Conservation (phyloP, 108 stramenopile species). For the Thalassiosira profunda region DNA sequence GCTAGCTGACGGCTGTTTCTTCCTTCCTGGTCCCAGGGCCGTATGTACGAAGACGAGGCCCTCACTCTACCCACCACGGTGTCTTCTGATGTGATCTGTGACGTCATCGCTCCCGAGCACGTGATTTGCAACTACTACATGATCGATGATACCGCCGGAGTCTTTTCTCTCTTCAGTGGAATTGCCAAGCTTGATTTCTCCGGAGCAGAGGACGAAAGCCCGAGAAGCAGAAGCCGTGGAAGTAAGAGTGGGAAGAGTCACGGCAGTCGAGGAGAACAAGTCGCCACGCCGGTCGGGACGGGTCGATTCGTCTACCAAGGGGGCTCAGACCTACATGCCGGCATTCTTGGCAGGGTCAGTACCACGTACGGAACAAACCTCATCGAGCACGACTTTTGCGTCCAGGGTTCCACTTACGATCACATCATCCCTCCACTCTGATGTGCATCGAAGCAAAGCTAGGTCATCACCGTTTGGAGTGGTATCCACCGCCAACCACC, state of each 20-base stretch:
- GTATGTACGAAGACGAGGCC: background rate
- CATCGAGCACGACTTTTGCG: constrained; percentile 6
- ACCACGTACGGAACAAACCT: background rate
- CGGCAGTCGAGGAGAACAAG: no score
- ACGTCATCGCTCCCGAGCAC: background rate
- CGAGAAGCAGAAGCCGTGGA: no score
- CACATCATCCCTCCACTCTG: constrained; percentile 7
- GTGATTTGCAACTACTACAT: constrained; percentile 1
- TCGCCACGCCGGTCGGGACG: background rate
- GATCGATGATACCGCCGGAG: constrained; percentile 4
- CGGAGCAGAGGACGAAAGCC: no score
- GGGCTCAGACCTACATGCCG: constrained; percentile 4
- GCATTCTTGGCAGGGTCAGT: constrained; percentile 1
- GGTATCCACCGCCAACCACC: no score
- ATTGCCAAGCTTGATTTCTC: constrained; percentile 8
- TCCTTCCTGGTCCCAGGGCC: no score
- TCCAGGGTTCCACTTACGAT: constrained; percentile 7
- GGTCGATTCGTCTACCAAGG: constrained; percentile 9
- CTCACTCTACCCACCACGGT: background rate
- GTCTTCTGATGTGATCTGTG: background rate
- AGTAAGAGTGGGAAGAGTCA: no score
- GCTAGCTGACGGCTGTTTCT: no score
- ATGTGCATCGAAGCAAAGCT: no score
- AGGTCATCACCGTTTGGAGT: no score
- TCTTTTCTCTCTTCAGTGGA: constrained; percentile 9